Evolutionary conservation across 83 land plant species (phyloP).

Genomic region (Thuja plicata): DNA sequence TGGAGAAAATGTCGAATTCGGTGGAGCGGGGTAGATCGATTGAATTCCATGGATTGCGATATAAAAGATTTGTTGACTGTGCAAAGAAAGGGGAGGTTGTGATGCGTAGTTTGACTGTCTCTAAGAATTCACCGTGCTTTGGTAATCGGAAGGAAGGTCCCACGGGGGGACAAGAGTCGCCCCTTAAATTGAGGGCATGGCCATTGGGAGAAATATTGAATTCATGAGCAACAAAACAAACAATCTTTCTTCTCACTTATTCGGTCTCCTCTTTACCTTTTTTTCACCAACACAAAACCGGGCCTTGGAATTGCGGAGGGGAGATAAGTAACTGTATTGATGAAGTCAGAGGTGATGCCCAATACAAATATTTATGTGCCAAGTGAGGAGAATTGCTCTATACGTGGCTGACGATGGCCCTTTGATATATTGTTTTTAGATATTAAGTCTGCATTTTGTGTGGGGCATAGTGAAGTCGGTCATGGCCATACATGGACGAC

Average conservation of each 20-base stretch:
- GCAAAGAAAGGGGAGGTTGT: not conserved
- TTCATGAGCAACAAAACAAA: not conserved
- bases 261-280: not conserved
- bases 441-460: not conserved
- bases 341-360: not conserved
- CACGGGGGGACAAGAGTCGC: not conserved
- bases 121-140: not conserved
- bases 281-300: not conserved
- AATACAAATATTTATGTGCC: not conserved
- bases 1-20: not conserved
- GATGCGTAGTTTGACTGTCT: not conserved
- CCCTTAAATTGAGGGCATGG: not conserved
- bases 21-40: not conserved
- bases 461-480: slow-evolving; percentile 2
- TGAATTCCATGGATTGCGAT: not conserved
- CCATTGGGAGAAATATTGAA: not conserved
- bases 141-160: not conserved
- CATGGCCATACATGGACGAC: slow-evolving; percentile 1
- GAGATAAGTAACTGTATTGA: not conserved
- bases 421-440: not conserved
- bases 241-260: not conserved
- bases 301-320: not conserved
- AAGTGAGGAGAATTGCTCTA: not conserved
- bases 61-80: not conserved
- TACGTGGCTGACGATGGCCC: slow-evolving; percentile 8